Base-by-base conservation (phyloP, 495 filamentous ascomycete genomes). In the Penicillium argentinense region DNA sequence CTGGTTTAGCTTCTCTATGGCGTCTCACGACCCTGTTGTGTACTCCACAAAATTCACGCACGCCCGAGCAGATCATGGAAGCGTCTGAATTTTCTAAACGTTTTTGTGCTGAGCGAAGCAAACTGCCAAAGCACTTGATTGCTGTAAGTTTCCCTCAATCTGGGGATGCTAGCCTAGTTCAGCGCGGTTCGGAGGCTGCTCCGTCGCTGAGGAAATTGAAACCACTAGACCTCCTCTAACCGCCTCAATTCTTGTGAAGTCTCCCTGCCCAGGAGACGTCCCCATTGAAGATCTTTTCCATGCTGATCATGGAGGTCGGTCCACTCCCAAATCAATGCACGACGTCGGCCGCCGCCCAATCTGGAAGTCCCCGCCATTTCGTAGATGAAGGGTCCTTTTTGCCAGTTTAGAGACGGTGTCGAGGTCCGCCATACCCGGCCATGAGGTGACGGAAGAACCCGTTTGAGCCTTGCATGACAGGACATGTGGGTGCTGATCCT, bases 171-270 rank as follows among this genome's bases (percentile, higher is more conserved):
- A 21, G 6, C 12, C 5, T n/a, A 36, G 27, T 53, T 40, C 42
- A 40, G 57, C 53, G 39, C 32, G 43, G 39, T 39, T 48, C 61
- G 62, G 64, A 60, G 53, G 12, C 39, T 27, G 7, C 62, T 68
- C 64, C 64, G 60, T 56, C 13, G 19, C n/a, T 28, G 23, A 39
- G 25, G 39, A 42, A 23, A 29, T 51, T 60, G 53, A 55, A 45
- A 57, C 37, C 32, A 39, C 30, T 44, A 45, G 25, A 32, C 33
- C 29, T 29, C 30, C 11, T 36, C 14, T 27, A 57, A 38, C 33
- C 38, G 56, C 46, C 28, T 18, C 24, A 19, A 27, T 47, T 43
- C 39, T 18, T 32, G 26, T 29, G 7, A 36, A 0, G 11, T 36
- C 17, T 18, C 11, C 25, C 5, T 4, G 17, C 5, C 27, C 28